Base-by-base conservation (phyloP, 345 rosid genomes). In the Gossypium mustelinum region DNA sequence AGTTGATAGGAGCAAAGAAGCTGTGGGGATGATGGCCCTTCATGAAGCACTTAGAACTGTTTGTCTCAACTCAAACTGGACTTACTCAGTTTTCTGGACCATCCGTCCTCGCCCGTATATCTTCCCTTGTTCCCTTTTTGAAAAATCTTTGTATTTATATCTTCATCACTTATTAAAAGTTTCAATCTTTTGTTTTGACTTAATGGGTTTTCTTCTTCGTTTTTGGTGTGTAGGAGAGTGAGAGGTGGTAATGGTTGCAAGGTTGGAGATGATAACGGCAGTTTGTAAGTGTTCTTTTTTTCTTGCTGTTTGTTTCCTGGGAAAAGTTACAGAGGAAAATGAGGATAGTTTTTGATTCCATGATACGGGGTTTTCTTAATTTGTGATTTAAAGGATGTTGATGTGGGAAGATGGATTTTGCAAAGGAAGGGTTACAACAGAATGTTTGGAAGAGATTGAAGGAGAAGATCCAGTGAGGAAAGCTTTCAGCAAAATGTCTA, bases 11-110 rank as follows among this genome's bases (percentile, higher is more conserved):
- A 91, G 97, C 93, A 91, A 93, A 88, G 98, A 95, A 84, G 99
- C 98, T 70, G 94, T 95, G 66, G 99, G 97, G 93, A 95, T 95
- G 99, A 91, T 95, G 98, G 98, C 98, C 85, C 98, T 95, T 89
- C 99, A 95, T 75, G 97, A 95, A 85, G 97, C 99, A 87, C 96
- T 95, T 75, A 88, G 96, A 86, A 89, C 85, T 83, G 94, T 93
- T 90, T 95, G 99, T 83, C 90, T 95, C 80, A 90, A 90, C 84
- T 45, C 99, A 79, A 96, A 91, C 87, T 95, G 99, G 98, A 93
- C 90, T 90, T 95, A 95, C 93, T 93, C 99, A 91, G 99, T 95
- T 77, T 95, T 95, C 94, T 95, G 99, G 99, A 93, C 99, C 81
- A 95, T 93, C 78, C 99, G 99, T 85, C 99, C 99, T 83, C 94